A percentile compares a stretch with the other conserved stretches of the same genome.
These are phyloP conservation scores for Botryotinia convoluta DNA, from an alignment of 2,329 filamentous ascomycete species.

Conservation along the genomic window DNA sequence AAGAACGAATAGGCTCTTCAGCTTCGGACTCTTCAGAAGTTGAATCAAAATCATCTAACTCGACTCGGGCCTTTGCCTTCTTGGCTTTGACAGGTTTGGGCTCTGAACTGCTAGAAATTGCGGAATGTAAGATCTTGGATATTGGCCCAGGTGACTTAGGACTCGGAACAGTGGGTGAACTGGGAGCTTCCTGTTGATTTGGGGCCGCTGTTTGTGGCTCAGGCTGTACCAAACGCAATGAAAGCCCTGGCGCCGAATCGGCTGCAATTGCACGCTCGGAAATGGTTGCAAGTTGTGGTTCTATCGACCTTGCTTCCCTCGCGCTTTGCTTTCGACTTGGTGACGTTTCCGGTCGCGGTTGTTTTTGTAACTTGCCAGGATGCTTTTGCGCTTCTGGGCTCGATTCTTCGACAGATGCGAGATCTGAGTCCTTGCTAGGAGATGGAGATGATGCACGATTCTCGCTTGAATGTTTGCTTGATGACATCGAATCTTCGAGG, in stretches of 20 bases:
- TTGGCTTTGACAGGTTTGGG: slow-evolving; percentile 55
- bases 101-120: slow-evolving; percentile 44
- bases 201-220: slow-evolving; percentile 33
- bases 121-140: slow-evolving; percentile 45
- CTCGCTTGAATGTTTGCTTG: slow-evolving; percentile 44
- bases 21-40: slow-evolving; percentile 43
- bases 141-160: slow-evolving; percentile 41
- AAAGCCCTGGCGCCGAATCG: slow-evolving; percentile 33
- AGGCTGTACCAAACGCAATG: slow-evolving; percentile 36
- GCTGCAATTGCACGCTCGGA: slow-evolving; percentile 32
- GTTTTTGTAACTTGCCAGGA: slow-evolving; percentile 70
- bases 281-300: slow-evolving; percentile 31
- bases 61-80: slow-evolving; percentile 59
- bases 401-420: slow-evolving; percentile 30
- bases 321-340: slow-evolving; percentile 29
- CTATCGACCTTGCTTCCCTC: slow-evolving; percentile 29
- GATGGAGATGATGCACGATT: slow-evolving; percentile 39
- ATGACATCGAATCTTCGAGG: slow-evolving; percentile 37
- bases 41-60: slow-evolving; percentile 66
- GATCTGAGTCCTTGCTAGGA: slow-evolving; percentile 38
- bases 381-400: slow-evolving; percentile 50
- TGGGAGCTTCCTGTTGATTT: slow-evolving; percentile 31
- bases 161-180: slow-evolving; percentile 39
- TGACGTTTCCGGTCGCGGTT: slow-evolving; percentile 40
- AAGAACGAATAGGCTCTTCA: slow-evolving; percentile 32